phyloP scores from a whole-genome alignment of 2,329 filamentous ascomycete genomes.

The Diplocarpon rosae region DNA sequence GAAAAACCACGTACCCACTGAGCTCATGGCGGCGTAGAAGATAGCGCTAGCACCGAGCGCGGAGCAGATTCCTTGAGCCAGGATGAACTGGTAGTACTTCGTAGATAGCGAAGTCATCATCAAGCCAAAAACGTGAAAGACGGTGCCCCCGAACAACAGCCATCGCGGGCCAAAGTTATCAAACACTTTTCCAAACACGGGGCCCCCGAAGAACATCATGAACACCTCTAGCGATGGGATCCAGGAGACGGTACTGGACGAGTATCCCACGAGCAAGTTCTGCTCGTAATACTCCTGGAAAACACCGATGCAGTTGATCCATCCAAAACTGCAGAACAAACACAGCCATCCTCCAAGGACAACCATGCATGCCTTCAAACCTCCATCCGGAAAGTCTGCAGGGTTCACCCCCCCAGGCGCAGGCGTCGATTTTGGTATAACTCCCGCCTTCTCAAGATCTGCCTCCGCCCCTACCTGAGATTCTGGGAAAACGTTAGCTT shows the following conservation, averaged over 20 bases:
- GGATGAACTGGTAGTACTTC: slow-evolving; percentile 42
- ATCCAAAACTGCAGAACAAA: slow-evolving; percentile 40
- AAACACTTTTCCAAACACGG: slow-evolving; percentile 51
- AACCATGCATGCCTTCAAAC: slow-evolving; percentile 42
- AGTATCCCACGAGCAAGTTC: slow-evolving; percentile 36
- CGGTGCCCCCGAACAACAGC: slow-evolving; percentile 39
- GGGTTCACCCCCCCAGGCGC: slow-evolving; percentile 28
- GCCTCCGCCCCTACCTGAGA: slow-evolving; percentile 88
- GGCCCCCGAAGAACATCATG: slow-evolving; percentile 43
- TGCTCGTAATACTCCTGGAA: slow-evolving; percentile 49
- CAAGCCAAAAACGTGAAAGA: slow-evolving; percentile 48
- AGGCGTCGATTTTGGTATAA: slow-evolving; percentile 8
- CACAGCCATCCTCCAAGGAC: slow-evolving; percentile 38
- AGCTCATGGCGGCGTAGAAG: slow-evolving; percentile 34
- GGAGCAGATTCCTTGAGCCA: slow-evolving; percentile 36
- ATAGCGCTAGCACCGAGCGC: slow-evolving; percentile 35
- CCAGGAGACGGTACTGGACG: slow-evolving; percentile 48
- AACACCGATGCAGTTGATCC: slow-evolving; percentile 39
- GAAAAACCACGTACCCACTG: slow-evolving; percentile 38
- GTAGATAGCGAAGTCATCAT: slow-evolving; percentile 52
- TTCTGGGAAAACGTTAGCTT: slow-evolving; percentile 59
- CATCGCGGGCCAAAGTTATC: slow-evolving; percentile 49
- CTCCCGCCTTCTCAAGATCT: slow-evolving; percentile 52
- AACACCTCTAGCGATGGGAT: slow-evolving; percentile 46
- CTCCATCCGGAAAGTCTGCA: slow-evolving; percentile 49